Conservation (phyloP, 768 basidiomycete species). For the Coprinopsis strossmayeri region DNA sequence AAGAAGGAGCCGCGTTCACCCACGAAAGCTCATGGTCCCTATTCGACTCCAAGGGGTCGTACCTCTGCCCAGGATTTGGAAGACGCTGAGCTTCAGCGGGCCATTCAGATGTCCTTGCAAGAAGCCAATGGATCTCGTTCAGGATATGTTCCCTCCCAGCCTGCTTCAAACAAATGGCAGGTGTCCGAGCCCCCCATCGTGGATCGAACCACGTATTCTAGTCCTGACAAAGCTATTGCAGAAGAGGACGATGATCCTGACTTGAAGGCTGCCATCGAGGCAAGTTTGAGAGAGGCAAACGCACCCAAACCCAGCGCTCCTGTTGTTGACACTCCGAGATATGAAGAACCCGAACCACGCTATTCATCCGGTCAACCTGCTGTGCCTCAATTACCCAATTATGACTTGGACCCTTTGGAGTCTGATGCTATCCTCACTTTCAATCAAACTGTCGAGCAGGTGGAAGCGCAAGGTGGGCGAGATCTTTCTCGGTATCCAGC, state of each 20-base stretch:
- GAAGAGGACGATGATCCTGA: slow-evolving; percentile 88
- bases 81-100: slow-evolving; percentile 88
- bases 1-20: slow-evolving; percentile 39
- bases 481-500: slow-evolving; percentile 81
- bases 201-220: slow-evolving; percentile 41
- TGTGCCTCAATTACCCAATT: slow-evolving; percentile 55
- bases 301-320: slow-evolving; percentile 80
- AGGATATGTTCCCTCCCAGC: slow-evolving; percentile 67
- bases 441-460: slow-evolving; percentile 83
- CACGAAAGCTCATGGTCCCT: slow-evolving; percentile 23
- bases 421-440: slow-evolving; percentile 85
- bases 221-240: slow-evolving; percentile 19
- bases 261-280: slow-evolving; percentile 89
- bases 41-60: slow-evolving; percentile 36
- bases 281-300: slow-evolving; percentile 80
- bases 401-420: slow-evolving; percentile 80
- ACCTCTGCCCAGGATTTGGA: slow-evolving; percentile 46
- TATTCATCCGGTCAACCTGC: slow-evolving; percentile 31
- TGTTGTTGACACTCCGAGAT: slow-evolving; percentile 44
- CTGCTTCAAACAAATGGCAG: slow-evolving; percentile 46
- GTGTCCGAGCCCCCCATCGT: slow-evolving; percentile 69
- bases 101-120: slow-evolving; percentile 85
- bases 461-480: slow-evolving; percentile 67
- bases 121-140: slow-evolving; percentile 59
- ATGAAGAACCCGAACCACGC: slow-evolving; percentile 34